Evolutionary conservation across 345 rosid genomes (phyloP), one percentile per base, ranked within the genome.

Genomic region (Viola odorata): DNA sequence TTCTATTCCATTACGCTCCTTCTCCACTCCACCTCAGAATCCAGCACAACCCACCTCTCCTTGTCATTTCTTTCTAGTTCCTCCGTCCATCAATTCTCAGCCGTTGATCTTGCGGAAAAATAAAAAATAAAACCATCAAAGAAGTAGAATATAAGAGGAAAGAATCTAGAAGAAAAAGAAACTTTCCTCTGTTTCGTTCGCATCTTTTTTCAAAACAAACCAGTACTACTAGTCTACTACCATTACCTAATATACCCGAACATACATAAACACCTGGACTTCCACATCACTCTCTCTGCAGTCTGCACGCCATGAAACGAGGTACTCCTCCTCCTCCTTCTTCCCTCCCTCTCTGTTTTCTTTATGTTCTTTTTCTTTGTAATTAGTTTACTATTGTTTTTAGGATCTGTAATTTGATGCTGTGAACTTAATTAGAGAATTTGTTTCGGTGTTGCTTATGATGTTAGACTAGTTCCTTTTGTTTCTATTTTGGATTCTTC

Each of bases 271-370:
- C 64, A 76, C 71, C 68, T 70, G 85, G 90, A 76, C 79, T 74
- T 82, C 85, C 84, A 82, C 79, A 73, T 82, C 83, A 78, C 57
- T 69, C 65, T 55, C 52, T 69, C 68, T 70, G 59, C n/a, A n/a
- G n/a, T 58, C 40, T 50, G 12, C 51, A 63, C 55, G 76, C 79
- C 75, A 53, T 75, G 72, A 69, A 55, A 74, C 47, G 67, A 69
- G 73, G 81, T 72, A 10, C 58, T 7, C 38, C 50, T 47, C 52
- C 52, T 53, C 45, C 60, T 1, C 42, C 38, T 60, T 66, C 66
- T 23, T 51, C 41, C 6, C 50, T 53, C 41, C 13, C 41, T 23
- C 32, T 6, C 12, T 38, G n/a, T 14, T 5, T 42, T 55, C 45
- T 56, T 4, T 64, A 16, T 9, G 8, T 55, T 55, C 13, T 7